Base-by-base conservation (phyloP, 805 yeast genomes). In the Candida ulmi region DNA sequence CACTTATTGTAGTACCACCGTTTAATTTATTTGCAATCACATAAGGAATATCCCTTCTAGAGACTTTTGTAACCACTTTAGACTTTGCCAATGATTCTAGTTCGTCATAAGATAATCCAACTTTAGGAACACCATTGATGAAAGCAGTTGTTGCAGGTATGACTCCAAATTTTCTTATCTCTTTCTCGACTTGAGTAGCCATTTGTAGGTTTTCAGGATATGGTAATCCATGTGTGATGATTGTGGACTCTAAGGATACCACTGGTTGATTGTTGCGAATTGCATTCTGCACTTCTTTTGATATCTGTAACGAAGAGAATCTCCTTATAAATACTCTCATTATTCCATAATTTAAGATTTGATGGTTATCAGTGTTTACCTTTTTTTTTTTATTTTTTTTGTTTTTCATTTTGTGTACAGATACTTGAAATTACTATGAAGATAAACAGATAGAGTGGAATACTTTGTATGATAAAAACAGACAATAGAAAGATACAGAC, bases 1-100 rank as follows among this genome's bases (percentile, higher is more conserved):
- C 80, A 2, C 96, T 86, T 42, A 88, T 86, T 0, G 96, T 88
- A 2, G 96, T 88, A 7, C 96, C 96, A 8, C 96, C 96, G 36
- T 74, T 66, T n/a, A 76, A 57, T 24, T 65, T 62, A 33, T 68
- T 63, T 12, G 88, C 75, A 77, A 87, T 74, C 3, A 83, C 77
- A 46, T 71, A 71, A 0, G 91, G 82, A 25, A 88, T 74, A 57
- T 88, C 96, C 40, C 96, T 65, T 48, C 95, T 65, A 7, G 95
- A 84, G 4, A 86, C 80, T 57, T 88, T 88, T 48, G 65, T 65
- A 15, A 71, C 76, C 5, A 3, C 41, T 35, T 17, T 7, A 2
- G 56, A 50, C 12, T 43, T 40, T 1, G 53, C 80, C 47, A 86
- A 62, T 4, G 54, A 49, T 32, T 69, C 69, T 35, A 86, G 57